phyloP scores from a whole-genome alignment of 768 basidiomycete genomes.

The Amyloporia xantha region DNA sequence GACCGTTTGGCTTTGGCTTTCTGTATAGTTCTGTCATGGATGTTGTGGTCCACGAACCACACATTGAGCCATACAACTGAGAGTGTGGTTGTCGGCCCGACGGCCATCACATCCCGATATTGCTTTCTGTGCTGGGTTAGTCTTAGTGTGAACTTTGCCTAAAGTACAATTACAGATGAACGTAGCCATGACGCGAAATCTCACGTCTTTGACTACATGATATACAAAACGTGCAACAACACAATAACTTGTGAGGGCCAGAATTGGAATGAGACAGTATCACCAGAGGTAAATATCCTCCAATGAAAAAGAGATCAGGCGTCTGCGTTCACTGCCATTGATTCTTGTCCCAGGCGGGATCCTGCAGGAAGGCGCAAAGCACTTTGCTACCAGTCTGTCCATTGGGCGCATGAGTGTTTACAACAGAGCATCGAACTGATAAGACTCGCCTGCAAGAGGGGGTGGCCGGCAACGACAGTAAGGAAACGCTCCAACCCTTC shows the following conservation, averaged over 20 bases:
- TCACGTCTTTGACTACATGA: no score
- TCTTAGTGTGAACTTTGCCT: no score
- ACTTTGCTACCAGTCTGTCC: constrained; percentile 95
- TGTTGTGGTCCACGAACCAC: constrained; percentile 57
- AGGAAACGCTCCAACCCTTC: constrained; percentile 94
- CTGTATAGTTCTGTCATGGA: constrained; percentile 62
- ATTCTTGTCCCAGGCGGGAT: constrained; percentile 82
- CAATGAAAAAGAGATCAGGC: no score
- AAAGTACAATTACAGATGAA: no score
- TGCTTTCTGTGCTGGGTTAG: no score
- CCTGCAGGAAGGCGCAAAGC: constrained; percentile 91
- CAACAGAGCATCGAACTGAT: background rate
- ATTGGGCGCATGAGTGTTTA: background rate
- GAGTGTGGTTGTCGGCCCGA: no score
- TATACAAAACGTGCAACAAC: no score
- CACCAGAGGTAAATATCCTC: no score
- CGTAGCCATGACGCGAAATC: no score
- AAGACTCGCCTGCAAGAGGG: constrained; percentile 75
- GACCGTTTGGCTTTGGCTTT: no score
- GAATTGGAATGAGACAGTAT: background rate
- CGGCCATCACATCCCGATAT: no score
- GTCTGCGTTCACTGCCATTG: constrained; percentile 46
- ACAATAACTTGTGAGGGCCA: no score
- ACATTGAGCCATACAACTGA: background rate
- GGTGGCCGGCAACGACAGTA: constrained; percentile 95